Conservation (phyloP, 805 yeast species). For the Ogataea siamensis region DNA sequence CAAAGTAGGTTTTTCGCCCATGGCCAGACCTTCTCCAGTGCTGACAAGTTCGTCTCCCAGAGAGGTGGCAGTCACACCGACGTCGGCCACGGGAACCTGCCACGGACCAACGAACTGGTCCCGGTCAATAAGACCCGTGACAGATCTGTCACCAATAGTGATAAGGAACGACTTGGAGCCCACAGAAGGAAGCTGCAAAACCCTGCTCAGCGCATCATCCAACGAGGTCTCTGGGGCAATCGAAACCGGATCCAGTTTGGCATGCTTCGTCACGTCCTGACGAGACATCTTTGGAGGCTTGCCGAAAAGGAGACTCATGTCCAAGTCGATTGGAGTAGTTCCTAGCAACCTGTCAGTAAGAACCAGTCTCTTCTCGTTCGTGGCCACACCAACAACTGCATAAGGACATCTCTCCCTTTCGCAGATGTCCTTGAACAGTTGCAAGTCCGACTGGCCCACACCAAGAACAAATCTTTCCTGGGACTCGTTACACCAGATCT, state of each 20-base stretch:
- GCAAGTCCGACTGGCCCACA: constrained; percentile 75
- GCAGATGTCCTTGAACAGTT: constrained; percentile 73
- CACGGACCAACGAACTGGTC: constrained; percentile 99
- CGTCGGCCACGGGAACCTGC: constrained; percentile 99
- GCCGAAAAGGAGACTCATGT: constrained; percentile 92
- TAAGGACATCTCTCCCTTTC: constrained; percentile 94
- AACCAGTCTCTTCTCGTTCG: constrained; percentile 76
- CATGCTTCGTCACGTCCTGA: constrained; percentile 59
- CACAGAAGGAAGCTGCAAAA: constrained; percentile 85
- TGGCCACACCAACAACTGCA: constrained; percentile 94
- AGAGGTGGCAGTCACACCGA: constrained; percentile 92
- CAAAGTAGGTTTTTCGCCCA: constrained; percentile 93
- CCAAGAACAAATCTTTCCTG: constrained; percentile 98
- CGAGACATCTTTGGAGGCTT: constrained; percentile 96
- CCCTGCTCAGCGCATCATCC: constrained; percentile 72
- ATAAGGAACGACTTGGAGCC: constrained; percentile 93
- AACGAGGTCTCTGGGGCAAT: constrained; percentile 38
- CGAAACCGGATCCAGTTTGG: constrained; percentile 43
- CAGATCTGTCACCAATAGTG: constrained; percentile 98
- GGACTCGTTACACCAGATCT: constrained; percentile 99
- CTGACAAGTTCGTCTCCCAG: constrained; percentile 65
- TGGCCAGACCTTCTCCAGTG: constrained; percentile 96
- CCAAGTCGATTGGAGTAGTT: constrained; percentile 91
- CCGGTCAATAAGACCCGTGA: constrained; percentile 93
- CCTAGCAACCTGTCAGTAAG: constrained; percentile 75